Base-by-base conservation (phyloP, 1,139 yeast genomes). In the Scheffersomyces segobiensis region DNA sequence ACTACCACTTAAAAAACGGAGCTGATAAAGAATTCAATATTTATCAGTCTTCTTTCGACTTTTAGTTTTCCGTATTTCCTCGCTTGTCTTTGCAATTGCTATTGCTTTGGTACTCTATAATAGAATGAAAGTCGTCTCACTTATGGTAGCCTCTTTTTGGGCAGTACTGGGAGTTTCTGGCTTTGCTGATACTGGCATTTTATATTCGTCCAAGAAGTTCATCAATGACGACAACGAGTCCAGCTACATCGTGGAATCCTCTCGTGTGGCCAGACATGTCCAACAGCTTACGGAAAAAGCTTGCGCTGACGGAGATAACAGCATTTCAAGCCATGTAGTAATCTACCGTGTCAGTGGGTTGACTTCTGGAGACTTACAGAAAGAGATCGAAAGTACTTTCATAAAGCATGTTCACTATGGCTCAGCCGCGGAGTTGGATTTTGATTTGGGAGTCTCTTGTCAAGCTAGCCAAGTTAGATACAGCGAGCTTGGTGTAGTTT, bases 131-230 rank as follows among this genome's bases (percentile, higher is more conserved):
- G 17, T 32, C 42, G 42, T 32, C 17, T 32, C 42, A 17, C 42
- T 32, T 32, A 32, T 32, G 59, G 62, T 52, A 55, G 62, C 64
- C 4, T 53, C 63, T 3, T 48, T 24, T 20, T 48, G 21, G 50
- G 50, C 50, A n/a, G 50, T 19, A 12, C 50, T 48, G 50, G 50
- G 50, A 48, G 73, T 66, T 8, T 50, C 60, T 56, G 79, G 76
- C 14, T 77, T 75, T 53, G 63, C 74, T 32, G 78, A 77, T 59
- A 73, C 79, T 22, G 78, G 74, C 3, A 65, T 74, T 3, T 68
- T 75, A 56, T 71, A 63, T 59, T 65, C 72, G 46, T 62, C 68
- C 51, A 58, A 63, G 46, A 49, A 60, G 19, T 57, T 71, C 52
- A 65, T 59, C n/a, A 57, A 54, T 19, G 48, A 24, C 20, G 18